Evolutionary conservation across 106 monocot species (phyloP), one percentile per base, ranked within the genome.

Genomic region (Gastrodia elata): DNA sequence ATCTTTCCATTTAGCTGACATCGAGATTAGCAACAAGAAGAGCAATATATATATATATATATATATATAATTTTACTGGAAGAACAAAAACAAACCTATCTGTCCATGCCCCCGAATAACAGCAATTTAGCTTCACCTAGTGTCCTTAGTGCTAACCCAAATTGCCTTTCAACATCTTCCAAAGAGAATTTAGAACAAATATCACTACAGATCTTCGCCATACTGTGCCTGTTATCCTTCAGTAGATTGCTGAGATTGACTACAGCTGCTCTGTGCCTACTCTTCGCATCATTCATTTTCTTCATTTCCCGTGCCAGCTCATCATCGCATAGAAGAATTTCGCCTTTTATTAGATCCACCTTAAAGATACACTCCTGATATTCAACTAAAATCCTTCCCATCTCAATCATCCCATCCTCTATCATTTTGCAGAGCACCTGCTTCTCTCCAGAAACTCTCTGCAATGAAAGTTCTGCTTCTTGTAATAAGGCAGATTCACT

Each of bases 361-460:
- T 73, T 38, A 71, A 91, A 91, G 28, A 87, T 39, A 32, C 73
- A 73, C 5, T 87, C 76, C 57, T 82, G 84, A 32, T 81, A 87
- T 2, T 91, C 91, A 43, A 87, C 68, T 25, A 91, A 22, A 65
- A 85, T 38, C 2, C 41, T 74, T 39, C 56, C 85, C 20, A 81
- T 36, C 69, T 81, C 78, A 33, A 36, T 52, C 42, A 7, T 75
- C 14, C 82, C 79, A 11, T 65, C 69, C 37, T 82, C 39, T 38
- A 39, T 68, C 84, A 88, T 75, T 34, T 73, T 75, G 39, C 33
- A 37, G 13, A 88, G 30, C 32, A 71, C 69, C 79, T 83, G 56
- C 76, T 76, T 81, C 46, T 89, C 86, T 64, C 36, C 39, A 27
- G 74, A 42, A 33, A 79, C 58, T 36, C 74, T 76, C 52, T 72